Evolutionary conservation across 208 protist genomes (phyloP), one percentile per base, ranked within the genome.

Genomic region (Leishmania braziliensis): DNA sequence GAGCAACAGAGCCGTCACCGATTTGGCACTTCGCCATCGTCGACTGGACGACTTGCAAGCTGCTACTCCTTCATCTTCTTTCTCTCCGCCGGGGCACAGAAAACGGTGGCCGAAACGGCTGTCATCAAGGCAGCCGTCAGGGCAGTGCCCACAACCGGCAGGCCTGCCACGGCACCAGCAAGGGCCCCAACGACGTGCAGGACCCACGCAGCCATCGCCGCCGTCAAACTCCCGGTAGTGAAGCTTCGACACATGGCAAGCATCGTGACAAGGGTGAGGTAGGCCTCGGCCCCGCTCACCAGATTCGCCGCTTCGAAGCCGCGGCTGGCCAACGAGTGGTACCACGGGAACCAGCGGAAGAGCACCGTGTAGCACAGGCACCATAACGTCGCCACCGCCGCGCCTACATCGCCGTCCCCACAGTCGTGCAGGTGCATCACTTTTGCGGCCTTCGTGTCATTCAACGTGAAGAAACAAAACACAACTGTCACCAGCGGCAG

Each of bases 301-400:
- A 95, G 73, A 62, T 86, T 92, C 50, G 46, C 86, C 36, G 72
- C 60, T 77, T 94, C 89, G 72, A 92, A 93, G 53, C 89, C 91
- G 9, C 86, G 84, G 80, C 84, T 89, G 65, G 86, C 51, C 78
- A 95, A 92, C 46, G 85, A 86, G 81, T 81, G 86, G 76, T 95
- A 95, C 92, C 92, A 97, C 56, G 75, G 77, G 62, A 93, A 91
- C 90, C 91, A 97, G 56, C 90, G 88, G 79, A 89, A 93, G n/a
- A 95, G 78, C 4, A 90, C 56, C 23, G 91, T 84, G 81, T 95
- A 85, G 56, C 60, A 78, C 33, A 87, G 43, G 77, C 90, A 88
- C 94, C 92, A 95, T 20, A 90, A 53, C 39, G 88, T 89, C 8
- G 89, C 88, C 56, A 95, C 63, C 39, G 84, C 84, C 23, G 90